Base-by-base conservation (phyloP, 495 filamentous ascomycete genomes). In the Neurospora intermedia region DNA sequence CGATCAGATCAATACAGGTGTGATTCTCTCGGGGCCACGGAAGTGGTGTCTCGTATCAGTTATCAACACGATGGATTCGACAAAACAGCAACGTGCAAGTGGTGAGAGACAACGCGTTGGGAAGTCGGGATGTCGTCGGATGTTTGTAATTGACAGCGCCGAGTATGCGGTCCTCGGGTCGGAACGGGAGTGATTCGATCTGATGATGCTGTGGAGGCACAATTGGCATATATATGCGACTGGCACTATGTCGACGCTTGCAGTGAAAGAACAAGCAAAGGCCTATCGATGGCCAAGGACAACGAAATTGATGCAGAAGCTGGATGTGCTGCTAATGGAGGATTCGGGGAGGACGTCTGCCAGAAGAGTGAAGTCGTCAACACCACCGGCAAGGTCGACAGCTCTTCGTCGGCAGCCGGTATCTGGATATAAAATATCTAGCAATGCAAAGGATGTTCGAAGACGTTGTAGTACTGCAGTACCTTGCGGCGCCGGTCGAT, bases 401-500 rank as follows among this genome's bases (percentile, higher is more conserved):
- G 10, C 27, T 66, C 54, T 66, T 66, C 27, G 54, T 31, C 6
- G 31, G 54, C 54, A 66, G 54, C 54, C 8, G 54, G 23, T 66
- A 66, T 66, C 54, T 66, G 7, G 27, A 35, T 66, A 66, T 66
- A 66, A 66, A 66, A 66, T 66, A 66, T 66, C 54, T 35, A 66
- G 54, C 9, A 11, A 66, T 66, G 54, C 54, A 66, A 66, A 66
- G 35, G 54, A 66, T 9, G 54, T 66, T 66, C 35, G 54, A 66
- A 66, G 27, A 35, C 27, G 54, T 66, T 27, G 54, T 66, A 66
- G 27, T 35, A 66, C 54, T 66, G 54, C 54, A 66, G 54, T 66
- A 81, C 78, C 77, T 70, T 81, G 75, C 74, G 72, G 76, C 79
- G 75, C 72, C 74, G 77, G 69, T 76, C 62, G 80, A 77, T 81